Evolutionary conservation across 2,329 filamentous ascomycete genomes (phyloP).

Genomic region (Neoscytalidium dimidiatum): DNA sequence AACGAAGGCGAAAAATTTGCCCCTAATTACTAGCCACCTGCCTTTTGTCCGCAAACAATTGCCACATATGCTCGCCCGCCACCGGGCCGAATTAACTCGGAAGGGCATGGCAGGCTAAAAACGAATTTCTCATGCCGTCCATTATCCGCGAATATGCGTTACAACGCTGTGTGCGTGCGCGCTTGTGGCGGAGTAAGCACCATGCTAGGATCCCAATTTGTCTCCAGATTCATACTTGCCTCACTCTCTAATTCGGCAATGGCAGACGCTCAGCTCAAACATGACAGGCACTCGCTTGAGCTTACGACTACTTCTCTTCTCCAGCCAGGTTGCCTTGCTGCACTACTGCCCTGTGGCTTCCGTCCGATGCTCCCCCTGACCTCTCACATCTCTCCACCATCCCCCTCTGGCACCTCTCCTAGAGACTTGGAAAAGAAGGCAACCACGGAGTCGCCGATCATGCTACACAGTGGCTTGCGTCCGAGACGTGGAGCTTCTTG

Average conservation of each 20-base stretch:
- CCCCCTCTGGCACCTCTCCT: background rate
- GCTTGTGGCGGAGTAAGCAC: background rate
- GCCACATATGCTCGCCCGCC: background rate
- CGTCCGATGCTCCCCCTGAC: background rate
- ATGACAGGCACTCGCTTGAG: background rate
- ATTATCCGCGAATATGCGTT: background rate
- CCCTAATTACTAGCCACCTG: conserved; percentile 7
- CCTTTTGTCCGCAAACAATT: background rate
- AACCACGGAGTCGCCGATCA: conserved; percentile 11
- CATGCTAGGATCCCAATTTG: background rate
- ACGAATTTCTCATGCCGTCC: background rate
- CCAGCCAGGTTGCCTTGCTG: background rate
- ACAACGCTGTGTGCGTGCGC: background rate
- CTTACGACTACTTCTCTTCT: background rate
- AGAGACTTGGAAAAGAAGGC: conserved; percentile 8
- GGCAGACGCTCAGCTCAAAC: background rate
- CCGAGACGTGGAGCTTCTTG: background rate
- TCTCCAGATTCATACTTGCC: background rate
- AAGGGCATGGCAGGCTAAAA: background rate
- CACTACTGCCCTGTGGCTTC: background rate
- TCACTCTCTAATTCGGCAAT: background rate
- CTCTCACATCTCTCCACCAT: background rate
- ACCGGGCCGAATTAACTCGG: background rate
- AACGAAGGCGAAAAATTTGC: background rate
- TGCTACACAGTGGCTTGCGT: conserved; percentile 10